Base-by-base conservation (phyloP, 805 yeast genomes). In the Ogataea henricii region DNA sequence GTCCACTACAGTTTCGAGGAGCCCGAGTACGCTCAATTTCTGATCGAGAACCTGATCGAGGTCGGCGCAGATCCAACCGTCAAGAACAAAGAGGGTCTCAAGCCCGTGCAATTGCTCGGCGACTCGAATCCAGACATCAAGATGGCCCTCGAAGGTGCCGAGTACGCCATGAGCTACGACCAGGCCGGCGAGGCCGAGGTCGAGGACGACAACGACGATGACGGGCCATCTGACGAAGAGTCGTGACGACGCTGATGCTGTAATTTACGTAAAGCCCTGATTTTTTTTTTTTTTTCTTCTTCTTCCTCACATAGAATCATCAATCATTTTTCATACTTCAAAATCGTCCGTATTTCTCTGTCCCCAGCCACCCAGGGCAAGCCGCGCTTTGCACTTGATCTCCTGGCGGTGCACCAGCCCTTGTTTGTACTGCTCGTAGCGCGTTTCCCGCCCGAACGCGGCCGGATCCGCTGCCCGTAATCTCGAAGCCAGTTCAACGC, bases 21-120 rank as follows among this genome's bases (percentile, higher is more conserved):
- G 61, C 88, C 94, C 0, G 97, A 88, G 50, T 90, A 86, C 65
- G 97, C 96, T 0, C 70, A 75, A 20, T 88, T 83, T 56, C 73
- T 90, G 27, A 81, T 84, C 10, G 96, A 88, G 59, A 86, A 85
- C 63, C 76, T 94, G 52, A 71, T 94, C 34, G 97, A 91, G 59
- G 96, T 95, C 23, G 98, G 99, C 2, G 84, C 94, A 1, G 94
- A 91, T 67, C 88, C 95, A 2, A 73, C 77, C 42, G 62, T 78
- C 14, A 74, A 65, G 53, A 87, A 87, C 61, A 76, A 74, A 30
- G 72, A 74, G 33, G 88, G 88, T 20, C 77, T 84, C 58, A 87
- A 79, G 56, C 96, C 98, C 6, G 74, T 85, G 33, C 89, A 89
- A 55, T 72, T 90, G 50, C 51, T 62, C 14, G 76, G 78, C 7